Base-by-base conservation (phyloP, 306 rosid species). In the Luffa acutangula region DNA sequence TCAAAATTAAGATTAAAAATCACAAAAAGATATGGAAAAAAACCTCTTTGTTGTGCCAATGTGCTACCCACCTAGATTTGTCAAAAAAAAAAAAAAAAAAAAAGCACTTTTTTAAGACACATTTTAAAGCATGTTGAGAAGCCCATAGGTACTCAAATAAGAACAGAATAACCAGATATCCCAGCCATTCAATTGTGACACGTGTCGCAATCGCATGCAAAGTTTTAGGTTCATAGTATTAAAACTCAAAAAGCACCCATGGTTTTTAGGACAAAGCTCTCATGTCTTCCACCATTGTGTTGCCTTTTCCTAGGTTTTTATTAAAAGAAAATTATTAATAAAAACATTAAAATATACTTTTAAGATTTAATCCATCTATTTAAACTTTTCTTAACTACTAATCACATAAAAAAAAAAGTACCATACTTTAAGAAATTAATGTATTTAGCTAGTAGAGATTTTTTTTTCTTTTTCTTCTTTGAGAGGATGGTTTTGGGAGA, bases 21-120 rank as follows among this genome's bases (percentile, higher is more conserved):
- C 39, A 60, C 2, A 0, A 58, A 58, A 20, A 58, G 2, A 2
- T 7, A 2, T 2, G 5, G 9, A 9, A 13, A 12, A 31, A 64
- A 64, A 64, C 8, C 45, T 37, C 20, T 14, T 65, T 13, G 25
- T 14, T 36, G 53, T 70, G 37, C 17, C 75, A 67, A 67, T 67
- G 76, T 70, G 37, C 54, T 52, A 72, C 77, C 77, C 77, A 46
- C 77, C 42, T 21, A 72, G 57, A 72, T 72, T 72, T 72, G 21
- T 31, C 20, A 48, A 48, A 46, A 43, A 70, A 70, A 1, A 14
- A 42, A 25, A 9, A 5, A 25, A 72, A 48, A 7, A 72, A 13
- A 70, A 21, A 20, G 20, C 21, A 64, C 31, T 25, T 25, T 25
- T 25, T 25, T 25, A 0, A 39, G 52, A 12, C 57, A 15, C 20